Conservation (phyloP, 768 basidiomycete species). For the Lentinus tigrinus region DNA sequence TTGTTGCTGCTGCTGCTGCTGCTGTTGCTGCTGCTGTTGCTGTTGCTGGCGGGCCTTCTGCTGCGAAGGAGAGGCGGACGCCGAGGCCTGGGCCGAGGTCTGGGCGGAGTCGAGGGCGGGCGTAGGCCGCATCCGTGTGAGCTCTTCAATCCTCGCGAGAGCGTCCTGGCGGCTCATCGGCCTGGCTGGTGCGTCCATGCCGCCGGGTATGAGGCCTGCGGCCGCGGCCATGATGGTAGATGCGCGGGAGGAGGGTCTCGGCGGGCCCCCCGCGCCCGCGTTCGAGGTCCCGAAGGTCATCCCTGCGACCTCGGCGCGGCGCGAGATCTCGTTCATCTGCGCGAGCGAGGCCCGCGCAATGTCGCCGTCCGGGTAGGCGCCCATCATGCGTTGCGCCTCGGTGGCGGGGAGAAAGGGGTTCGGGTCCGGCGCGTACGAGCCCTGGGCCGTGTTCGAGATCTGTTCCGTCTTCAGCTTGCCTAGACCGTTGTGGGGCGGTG, state of each 20-base stretch:
- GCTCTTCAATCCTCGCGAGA: conserved; percentile 52
- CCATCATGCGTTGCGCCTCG: conserved; percentile 52
- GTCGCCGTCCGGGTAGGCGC: conserved; percentile 49
- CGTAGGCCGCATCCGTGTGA: conserved; percentile 40
- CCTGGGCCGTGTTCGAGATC: conserved; percentile 16
- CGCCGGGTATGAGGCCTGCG: conserved; percentile 30
- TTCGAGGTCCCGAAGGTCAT: conserved; percentile 30
- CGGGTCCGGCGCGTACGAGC: conserved; percentile 26
- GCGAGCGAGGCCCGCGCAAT: conserved; percentile 68
- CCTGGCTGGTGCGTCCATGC: conserved; percentile 19
- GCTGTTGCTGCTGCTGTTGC: conserved; percentile 5
- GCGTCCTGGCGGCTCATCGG: conserved; percentile 44
- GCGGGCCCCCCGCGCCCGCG: conserved; percentile 10
- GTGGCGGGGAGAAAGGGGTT: conserved; percentile 59
- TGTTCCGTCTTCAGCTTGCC: conserved; percentile 35
- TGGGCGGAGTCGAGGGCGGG: conserved; percentile 17
- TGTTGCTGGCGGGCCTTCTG: conserved; percentile 1
- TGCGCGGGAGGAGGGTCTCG: conserved; percentile 26
- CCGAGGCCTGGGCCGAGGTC: conserved; percentile 8
- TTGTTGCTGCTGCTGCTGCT: not conserved
- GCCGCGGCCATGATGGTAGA: conserved; percentile 30
- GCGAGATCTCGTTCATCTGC: conserved; percentile 78
- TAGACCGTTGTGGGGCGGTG: conserved; percentile 15
- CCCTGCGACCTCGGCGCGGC: conserved; percentile 51
- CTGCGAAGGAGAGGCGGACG: not conserved